These are phyloP conservation scores for Drechslerella coelobrocha DNA, from an alignment of 2,329 filamentous ascomycete genomes.

Conservation along the genomic window DNA sequence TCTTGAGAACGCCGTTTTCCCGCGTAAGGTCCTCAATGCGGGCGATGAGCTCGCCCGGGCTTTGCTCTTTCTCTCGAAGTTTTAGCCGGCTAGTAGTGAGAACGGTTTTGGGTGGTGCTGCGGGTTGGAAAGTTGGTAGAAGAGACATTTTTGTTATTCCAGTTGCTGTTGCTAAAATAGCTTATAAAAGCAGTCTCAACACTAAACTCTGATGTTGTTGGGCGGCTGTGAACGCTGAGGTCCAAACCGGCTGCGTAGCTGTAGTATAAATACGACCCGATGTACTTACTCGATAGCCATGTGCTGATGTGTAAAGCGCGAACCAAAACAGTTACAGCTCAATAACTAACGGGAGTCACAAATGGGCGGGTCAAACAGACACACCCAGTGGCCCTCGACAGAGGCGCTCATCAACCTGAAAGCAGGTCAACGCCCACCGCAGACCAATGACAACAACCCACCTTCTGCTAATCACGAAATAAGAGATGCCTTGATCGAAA, in stretches of 20 bases:
- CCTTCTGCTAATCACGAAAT: too few relatives aligned
- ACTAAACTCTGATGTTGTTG: background rate
- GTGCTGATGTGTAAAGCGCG: too few relatives aligned
- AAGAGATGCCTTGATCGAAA: too few relatives aligned
- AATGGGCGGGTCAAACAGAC: background rate
- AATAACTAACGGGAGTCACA: background rate
- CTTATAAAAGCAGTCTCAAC: too few relatives aligned
- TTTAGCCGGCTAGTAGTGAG: background rate
- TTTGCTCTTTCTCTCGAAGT: background rate
- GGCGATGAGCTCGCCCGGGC: background rate
- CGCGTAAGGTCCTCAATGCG: background rate
- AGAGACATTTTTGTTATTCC: background rate
- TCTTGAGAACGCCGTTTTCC: background rate
- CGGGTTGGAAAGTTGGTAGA: background rate
- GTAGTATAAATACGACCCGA: too few relatives aligned
- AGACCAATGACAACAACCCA: too few relatives aligned
- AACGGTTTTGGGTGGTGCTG: conserved; percentile 2
- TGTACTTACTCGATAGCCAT: too few relatives aligned
- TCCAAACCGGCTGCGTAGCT: too few relatives aligned
- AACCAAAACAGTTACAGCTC: too few relatives aligned
- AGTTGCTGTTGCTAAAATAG: too few relatives aligned
- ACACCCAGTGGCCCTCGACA: background rate
- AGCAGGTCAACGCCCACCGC: background rate
- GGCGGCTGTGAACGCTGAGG: too few relatives aligned
- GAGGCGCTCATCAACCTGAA: background rate